Evolutionary conservation across 768 basidiomycete genomes (phyloP), one percentile per base, ranked within the genome.

Genomic region (Ephemerocybe angulata): DNA sequence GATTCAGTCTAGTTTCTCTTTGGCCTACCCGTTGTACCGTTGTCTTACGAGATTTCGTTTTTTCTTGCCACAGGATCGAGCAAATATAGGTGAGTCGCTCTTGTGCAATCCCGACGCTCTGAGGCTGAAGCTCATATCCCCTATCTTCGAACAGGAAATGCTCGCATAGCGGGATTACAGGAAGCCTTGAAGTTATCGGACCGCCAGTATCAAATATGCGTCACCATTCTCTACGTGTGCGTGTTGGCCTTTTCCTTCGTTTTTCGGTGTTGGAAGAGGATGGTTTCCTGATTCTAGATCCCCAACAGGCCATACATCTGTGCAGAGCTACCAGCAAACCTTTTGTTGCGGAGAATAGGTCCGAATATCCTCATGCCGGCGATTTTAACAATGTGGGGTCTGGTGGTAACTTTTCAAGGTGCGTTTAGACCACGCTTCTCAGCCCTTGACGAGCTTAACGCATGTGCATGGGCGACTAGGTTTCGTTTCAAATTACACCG

Each of bases 301-400:
- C 7, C 25, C 13, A 17, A 13, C 8, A 68, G 74, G 24, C 77
- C 78, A 3, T 80, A 79, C 56, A 76, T 80, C 30, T 58, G 61
- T 10, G 68, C 76, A 6, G 81, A 82, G 54, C 64, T 83, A 11
- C 81, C 81, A 3, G 70, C 78, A 1, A 81, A 80, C 52, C 57
- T 81, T 35, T 55, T 79, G 17, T 66, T 82, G 10, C 62, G 64
- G 47, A 69, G 60, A 50, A 61, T 82, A 22, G 82, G 83, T 0
- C 77, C 83, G 0, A 71, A 77, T 37, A 58, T 73, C 31, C 65
- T 80, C 52, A 73, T 84, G 55, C 82, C 82, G 0, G 56, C 72
- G 2, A 70, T 82, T 58, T 69, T 82, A 24, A 74, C 72, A 1
- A 47, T 70, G 3, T 85, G 83, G 82, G 82, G 82, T 24, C 51